Evolutionary conservation across 306 rosid genomes (phyloP), one percentile per base, ranked within the genome.

Genomic region (Corylus heterophylla): DNA sequence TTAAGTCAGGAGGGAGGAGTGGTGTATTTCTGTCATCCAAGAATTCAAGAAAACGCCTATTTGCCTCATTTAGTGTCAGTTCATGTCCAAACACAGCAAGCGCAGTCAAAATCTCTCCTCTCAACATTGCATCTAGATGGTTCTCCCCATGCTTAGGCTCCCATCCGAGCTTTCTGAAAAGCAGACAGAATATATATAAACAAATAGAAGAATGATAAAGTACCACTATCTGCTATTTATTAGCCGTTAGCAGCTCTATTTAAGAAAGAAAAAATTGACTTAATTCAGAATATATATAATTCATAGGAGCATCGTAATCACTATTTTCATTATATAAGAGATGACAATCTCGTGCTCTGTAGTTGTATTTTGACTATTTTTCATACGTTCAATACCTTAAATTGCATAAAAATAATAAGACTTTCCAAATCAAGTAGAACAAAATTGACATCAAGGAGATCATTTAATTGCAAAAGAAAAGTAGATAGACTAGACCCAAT

Each of bases 151-250:
- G 84, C 83, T 90, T 92, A 47, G 98, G 88, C 14, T 94, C 95
- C 98, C 98, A 94, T 76, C 98, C 97, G 80, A 94, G 97, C 87
- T 78, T 91, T 90, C 98, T 94, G 83, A 61, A 84, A 71, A 67
- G n/a, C 18, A 54, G 37, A 64, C 22, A 74, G 39, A 56, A 13
- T 17, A 51, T 44, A 50, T 29, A 48, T 1, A 51, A 9, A 22
- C 22, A 22, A 22, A 22, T 22, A 22, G 22, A 22, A 22, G 22
- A 39, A 16, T 37, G 16, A 44, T 48, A 8, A 8, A 11, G 51
- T 48, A 9, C 5, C 9, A 14, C 71, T 42, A 18, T 3, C 12
- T 17, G 49, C 8, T 37, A 66, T 42, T 42, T 67, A 7, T 39
- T 67, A 13, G 13, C 25, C 39, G 8, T 16, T 39, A 5, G 50